Evolutionary conservation across 2,329 filamentous ascomycete genomes (phyloP), one percentile per base, ranked within the genome.

Genomic region (Elsinoe necatrix): DNA sequence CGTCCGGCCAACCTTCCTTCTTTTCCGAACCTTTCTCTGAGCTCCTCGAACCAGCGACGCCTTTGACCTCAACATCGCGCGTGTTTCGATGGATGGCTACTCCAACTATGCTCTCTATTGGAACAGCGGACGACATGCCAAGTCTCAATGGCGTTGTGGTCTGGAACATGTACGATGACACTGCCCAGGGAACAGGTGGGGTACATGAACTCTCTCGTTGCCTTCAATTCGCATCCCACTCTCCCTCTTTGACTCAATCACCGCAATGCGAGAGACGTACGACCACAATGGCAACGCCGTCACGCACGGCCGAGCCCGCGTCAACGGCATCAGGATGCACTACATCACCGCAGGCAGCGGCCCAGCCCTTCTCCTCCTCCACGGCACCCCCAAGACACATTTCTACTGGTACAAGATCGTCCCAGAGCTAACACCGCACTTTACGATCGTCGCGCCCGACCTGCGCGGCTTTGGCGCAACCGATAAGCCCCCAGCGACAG

Each of bases 391-490:
- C 16, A 68, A 68, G 57, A 66, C 66, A 58, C 63, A 61, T 54
- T 67, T 66, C 60, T 71, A 71, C 63, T 72, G 68, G 68, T 71
- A 71, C 61, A 66, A 64, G 1, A 60, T 72, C 31, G 60, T 68
- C 14, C 68, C 69, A 1, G 61, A 67, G 1, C 62, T 73, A 1
- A 70, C 66, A 8, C 60, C 63, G 25, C 62, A 71, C 58, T 71
- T 71, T 60, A 70, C 65, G 0, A 56, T 72, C 43, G 64, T 72
- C 1, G 71, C 69, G 0, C 69, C 69, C 1, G 69, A 71, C 57
- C 61, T 71, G 0, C 64, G 70, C 14, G 69, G 69, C 0, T 72
- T 71, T 43, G 70, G 70, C 21, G 69, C 69, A n/a, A 70, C 68
- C 0, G 69, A 72, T 62, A 72, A 72, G 55, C 69, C 69, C 0